Evolutionary conservation across 768 basidiomycete genomes (phyloP), one percentile per base, ranked within the genome.

Genomic region (Macrolepiota dolichaula): DNA sequence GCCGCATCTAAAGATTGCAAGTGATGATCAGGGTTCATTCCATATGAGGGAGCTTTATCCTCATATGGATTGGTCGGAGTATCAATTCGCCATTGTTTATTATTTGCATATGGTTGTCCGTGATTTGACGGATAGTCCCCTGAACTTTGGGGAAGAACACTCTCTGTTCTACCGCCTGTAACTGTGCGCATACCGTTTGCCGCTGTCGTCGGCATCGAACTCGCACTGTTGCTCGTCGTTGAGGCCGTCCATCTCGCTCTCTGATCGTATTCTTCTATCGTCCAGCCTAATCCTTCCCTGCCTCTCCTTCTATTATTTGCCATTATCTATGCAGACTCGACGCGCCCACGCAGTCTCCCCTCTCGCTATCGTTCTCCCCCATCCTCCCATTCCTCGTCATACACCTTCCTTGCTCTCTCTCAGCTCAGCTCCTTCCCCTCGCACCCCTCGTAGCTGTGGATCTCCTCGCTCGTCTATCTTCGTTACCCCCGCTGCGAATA

Each of bases 301-400:
- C 65, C 64, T 73, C 69, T 63, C 65, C 62, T 68, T 73, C 66
- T 67, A 68, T 69, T 64, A 65, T 63, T 69, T 69, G 67, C 67
- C 68, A 65, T 70, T 68, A 65, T 72, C 62, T 68, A 81, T 83
- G 82, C 79, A 83, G 70, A 72, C 82, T 71, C 77, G 84, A 73
- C 85, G 74, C 72, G 71, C 78, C 53, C 74, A 80, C 66, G 75
- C 69, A 73, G 80, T 71, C 71, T 80, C 72, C 74, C 85, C 69
- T 73, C 81, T 89, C 71, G 75, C 85, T 73, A 80, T 88, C 72
- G 76, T 87, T 69, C 79, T 86, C 53, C 86, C 86, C 59, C 83
- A 82, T 66, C 86, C 85, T 24, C 77, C 80, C 27, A 77, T 83
- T 27, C 77, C 79, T 44, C 77, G 73, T 62, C 79, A 79, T 60